These are phyloP conservation scores for Yamadazyma blattariae DNA, from an alignment of 1,139 yeast genomes.

Conservation along the genomic window DNA sequence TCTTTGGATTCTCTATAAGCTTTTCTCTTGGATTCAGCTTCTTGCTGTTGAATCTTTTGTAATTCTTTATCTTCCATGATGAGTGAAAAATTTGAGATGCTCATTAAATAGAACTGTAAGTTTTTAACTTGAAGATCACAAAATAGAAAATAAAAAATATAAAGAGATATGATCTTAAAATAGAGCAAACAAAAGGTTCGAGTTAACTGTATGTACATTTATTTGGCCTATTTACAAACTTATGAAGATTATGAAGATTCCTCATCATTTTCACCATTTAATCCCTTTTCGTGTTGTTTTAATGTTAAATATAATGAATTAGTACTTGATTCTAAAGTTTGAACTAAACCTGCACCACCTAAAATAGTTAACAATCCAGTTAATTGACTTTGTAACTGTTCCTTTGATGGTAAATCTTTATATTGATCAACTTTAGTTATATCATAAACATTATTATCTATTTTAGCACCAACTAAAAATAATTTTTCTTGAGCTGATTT, in stretches of 20 bases:
- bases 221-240: too few species aligned
- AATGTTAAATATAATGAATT: conserved; percentile 70
- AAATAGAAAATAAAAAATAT: too few species aligned
- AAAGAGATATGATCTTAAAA: too few species aligned
- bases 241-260: too few species aligned
- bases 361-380: conserved; percentile 80
- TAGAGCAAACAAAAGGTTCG: too few species aligned
- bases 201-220: too few species aligned
- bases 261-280: conserved; percentile 1
- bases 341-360: conserved; percentile 88
- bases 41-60: conserved; percentile 26
- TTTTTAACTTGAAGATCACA: too few species aligned
- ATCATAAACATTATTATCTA: conserved; percentile 60
- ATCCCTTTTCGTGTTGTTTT: conserved; percentile 42
- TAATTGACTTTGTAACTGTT: conserved; percentile 74
- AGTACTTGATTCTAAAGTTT: conserved; percentile 70
- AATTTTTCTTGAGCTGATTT: conserved; percentile 69
- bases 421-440: conserved; percentile 55
- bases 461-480: conserved; percentile 79
- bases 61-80: conserved; percentile 20
- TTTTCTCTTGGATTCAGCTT: conserved; percentile 36
- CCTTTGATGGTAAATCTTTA: conserved; percentile 70
- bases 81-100: conserved; percentile 7
- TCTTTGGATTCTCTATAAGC: conserved; percentile 39
- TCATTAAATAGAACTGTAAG: neutral